These are phyloP conservation scores for Fagopyrum esculentum DNA, from an alignment of 148 eudicot species.

Conservation along the genomic window DNA sequence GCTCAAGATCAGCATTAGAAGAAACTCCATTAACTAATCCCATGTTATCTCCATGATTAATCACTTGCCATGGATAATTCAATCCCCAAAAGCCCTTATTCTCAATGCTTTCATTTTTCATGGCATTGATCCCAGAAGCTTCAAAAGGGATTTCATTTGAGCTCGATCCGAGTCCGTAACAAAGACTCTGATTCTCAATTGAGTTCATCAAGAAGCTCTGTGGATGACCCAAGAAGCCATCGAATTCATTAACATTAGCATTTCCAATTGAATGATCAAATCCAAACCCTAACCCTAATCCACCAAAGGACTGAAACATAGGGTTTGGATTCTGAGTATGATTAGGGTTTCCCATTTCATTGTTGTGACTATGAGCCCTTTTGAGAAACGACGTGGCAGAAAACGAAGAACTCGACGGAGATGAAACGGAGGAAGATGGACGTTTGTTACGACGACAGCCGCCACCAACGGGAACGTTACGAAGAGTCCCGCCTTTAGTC, in stretches of 20 bases:
- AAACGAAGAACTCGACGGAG: conserved; percentile 18
- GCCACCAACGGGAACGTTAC: conserved; percentile 91
- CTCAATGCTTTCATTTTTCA: neutral
- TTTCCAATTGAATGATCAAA: neutral
- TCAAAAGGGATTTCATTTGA: neutral
- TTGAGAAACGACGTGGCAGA: conserved; percentile 13
- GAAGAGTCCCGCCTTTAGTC: conserved; percentile 85
- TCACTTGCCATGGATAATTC: neutral
- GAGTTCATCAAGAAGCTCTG: neutral
- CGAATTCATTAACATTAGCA: neutral
- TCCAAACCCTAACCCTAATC: conserved; percentile 8
- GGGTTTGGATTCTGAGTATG: neutral
- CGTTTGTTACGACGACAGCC: conserved; percentile 74
- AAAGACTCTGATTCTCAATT: neutral
- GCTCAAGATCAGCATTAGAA: neutral
- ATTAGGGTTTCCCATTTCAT: neutral
- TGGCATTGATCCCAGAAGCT: neutral
- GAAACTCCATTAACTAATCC: neutral
- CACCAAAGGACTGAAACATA: neutral
- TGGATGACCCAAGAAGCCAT: conserved; percentile 5
- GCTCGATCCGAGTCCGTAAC: neutral
- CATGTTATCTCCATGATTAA: neutral
- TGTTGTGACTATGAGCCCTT: neutral
- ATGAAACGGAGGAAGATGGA: conserved; percentile 31
- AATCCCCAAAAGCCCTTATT: neutral